Conservation (phyloP, 768 basidiomycete species). For the Scleroderma citrinum region DNA sequence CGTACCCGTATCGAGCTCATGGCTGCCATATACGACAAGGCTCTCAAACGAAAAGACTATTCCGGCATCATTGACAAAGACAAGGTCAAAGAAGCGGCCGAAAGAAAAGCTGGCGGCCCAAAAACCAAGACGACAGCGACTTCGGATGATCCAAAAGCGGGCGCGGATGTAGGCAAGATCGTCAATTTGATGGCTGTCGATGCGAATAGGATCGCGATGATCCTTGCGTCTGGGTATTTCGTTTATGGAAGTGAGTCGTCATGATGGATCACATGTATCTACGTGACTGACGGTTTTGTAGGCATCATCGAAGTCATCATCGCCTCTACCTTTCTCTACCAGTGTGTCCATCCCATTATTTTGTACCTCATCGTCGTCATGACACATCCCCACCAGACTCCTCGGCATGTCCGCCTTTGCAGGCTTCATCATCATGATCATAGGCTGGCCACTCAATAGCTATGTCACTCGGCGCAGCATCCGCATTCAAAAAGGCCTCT, state of each 20-base stretch:
- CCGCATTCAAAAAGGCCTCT: slow-evolving; percentile 27
- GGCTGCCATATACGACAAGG: slow-evolving; percentile 50
- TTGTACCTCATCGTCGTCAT: no score
- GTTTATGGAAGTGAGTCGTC: slow-evolving; percentile 51
- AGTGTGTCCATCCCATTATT: slow-evolving; percentile 34
- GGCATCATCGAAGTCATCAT: slow-evolving; percentile 77
- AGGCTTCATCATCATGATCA: slow-evolving; percentile 36
- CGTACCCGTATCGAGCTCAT: slow-evolving; percentile 43
- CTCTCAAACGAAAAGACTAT: slow-evolving; percentile 60
- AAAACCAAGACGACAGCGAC: slow-evolving; percentile 4
- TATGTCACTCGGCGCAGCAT: slow-evolving; percentile 33
- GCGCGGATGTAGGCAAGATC: slow-evolving; percentile 79
- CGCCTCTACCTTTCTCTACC: slow-evolving; percentile 69
- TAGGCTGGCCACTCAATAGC: slow-evolving; percentile 38
- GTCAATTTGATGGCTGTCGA: slow-evolving; percentile 82
- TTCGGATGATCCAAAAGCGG: slow-evolving; percentile 46
- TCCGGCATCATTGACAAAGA: slow-evolving; percentile 59
- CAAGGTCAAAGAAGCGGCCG: slow-evolving; percentile 11
- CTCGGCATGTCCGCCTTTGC: slow-evolving; percentile 60
- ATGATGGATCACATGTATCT: slow-evolving; percentile 7
- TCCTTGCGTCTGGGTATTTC: slow-evolving; percentile 47
- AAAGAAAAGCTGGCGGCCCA: neutral
- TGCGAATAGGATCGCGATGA: slow-evolving; percentile 50
- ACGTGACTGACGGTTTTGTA: slow-evolving; percentile 11
- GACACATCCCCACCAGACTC: slow-evolving; percentile 38